Evolutionary conservation across 352 stramenopile species (phyloP).

Genomic region (Globisporangium acanthophoron): DNA sequence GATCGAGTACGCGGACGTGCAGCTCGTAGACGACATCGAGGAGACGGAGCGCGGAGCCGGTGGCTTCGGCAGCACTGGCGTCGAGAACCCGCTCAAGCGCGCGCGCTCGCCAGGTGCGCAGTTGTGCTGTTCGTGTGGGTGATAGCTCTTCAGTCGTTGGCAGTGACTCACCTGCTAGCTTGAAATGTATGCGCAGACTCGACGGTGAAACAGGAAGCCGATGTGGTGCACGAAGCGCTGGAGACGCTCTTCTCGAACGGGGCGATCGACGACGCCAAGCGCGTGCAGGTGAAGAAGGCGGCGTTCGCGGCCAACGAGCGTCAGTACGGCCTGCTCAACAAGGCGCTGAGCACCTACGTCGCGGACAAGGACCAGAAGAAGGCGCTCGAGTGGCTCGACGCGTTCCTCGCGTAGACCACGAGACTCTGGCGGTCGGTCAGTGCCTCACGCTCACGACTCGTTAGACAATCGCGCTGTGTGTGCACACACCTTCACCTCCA

Average conservation of each 20-base stretch:
- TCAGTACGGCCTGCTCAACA: constrained; percentile 51
- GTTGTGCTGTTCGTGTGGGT: neutral
- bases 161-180: neutral
- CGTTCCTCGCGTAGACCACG: constrained; percentile 29
- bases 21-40: constrained; percentile 93
- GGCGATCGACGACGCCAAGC: constrained; percentile 45
- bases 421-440: no score
- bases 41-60: constrained; percentile 92
- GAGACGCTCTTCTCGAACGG: constrained; percentile 44
- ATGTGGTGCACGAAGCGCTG: constrained; percentile 30
- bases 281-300: constrained; percentile 44
- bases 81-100: constrained; percentile 58
- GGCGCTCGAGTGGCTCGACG: constrained; percentile 65
- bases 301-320: constrained; percentile 45
- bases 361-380: constrained; percentile 30
- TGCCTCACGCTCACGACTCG: neutral
- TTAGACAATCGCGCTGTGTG: neutral
- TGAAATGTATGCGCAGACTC: neutral
- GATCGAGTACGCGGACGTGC: constrained; percentile 87
- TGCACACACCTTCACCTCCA: neutral
- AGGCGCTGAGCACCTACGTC: constrained; percentile 40
- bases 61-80: constrained; percentile 96
- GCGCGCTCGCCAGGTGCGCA: constrained; percentile 14
- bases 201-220: neutral
- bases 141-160: neutral